These are phyloP conservation scores for Pseudotulostoma volvatum DNA, from an alignment of 495 filamentous ascomycete genomes.

Conservation along the genomic window DNA sequence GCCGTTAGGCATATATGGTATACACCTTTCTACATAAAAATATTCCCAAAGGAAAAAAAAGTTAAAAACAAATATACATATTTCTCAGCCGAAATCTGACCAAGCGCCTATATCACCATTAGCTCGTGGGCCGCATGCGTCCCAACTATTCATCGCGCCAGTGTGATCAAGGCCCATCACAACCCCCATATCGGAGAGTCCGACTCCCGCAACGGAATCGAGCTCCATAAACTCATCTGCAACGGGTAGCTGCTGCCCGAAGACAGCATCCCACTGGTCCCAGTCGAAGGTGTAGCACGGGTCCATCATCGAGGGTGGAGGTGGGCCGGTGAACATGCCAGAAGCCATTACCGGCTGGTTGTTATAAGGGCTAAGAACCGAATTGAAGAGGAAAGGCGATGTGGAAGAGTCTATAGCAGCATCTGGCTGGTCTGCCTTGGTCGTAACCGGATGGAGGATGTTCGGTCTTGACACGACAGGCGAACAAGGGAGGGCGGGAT, in stretches of 20 bases:
- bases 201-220: constrained; percentile 25
- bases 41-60: too few relatives aligned
- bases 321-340: constrained; percentile 13
- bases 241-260: constrained; percentile 31
- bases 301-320: constrained; percentile 29
- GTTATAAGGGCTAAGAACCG: constrained; percentile 7
- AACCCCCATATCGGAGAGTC: constrained; percentile 9
- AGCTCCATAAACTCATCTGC: constrained; percentile 31
- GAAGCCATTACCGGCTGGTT: not conserved
- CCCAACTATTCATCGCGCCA: too few relatives aligned
- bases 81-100: not conserved
- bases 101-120: constrained; percentile 2
- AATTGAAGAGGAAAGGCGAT: constrained; percentile 3
- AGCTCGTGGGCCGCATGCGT: too few relatives aligned
- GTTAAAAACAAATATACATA: too few relatives aligned
- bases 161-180: constrained; percentile 1
- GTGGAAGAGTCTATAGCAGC: constrained; percentile 2
- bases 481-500: not conserved
- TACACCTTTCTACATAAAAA: too few relatives aligned
- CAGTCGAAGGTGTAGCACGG: constrained; percentile 32
- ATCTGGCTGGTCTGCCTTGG: constrained; percentile 1
- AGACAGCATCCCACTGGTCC: constrained; percentile 37
- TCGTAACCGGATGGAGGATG: not conserved
- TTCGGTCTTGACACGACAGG: not conserved
- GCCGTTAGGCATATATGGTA: too few relatives aligned